A percentile compares a stretch with the other conserved stretches of the same genome.
These are phyloP conservation scores for Botryotinia narcissicola DNA, from an alignment of 2,329 filamentous ascomycete species.

Conservation along the genomic window DNA sequence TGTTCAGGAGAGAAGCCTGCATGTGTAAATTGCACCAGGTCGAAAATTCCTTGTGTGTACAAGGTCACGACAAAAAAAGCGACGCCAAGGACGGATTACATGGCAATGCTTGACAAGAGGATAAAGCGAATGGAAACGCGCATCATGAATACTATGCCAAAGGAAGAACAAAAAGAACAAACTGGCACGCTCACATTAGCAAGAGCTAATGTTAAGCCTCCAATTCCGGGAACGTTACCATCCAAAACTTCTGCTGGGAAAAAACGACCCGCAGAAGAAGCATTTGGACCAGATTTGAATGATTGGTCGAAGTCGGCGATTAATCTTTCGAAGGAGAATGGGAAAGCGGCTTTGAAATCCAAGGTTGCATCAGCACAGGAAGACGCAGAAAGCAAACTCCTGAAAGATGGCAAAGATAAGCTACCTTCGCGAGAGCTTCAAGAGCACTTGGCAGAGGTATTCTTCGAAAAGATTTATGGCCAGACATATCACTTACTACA, in stretches of 20 bases:
- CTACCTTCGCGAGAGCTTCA: slow-evolving; percentile 85
- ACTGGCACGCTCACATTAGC: slow-evolving; percentile 62
- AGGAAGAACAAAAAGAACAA: slow-evolving; percentile 74
- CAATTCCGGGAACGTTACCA: slow-evolving; percentile 56
- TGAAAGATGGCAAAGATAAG: slow-evolving; percentile 78
- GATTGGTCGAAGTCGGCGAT: slow-evolving; percentile 68
- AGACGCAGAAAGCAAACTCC: slow-evolving; percentile 70
- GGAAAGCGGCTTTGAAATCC: slow-evolving; percentile 43
- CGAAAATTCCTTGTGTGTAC: slow-evolving; percentile 93
- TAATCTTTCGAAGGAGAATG: slow-evolving; percentile 48
- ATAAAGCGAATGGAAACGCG: slow-evolving; percentile 97
- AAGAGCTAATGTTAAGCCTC: slow-evolving; percentile 81
- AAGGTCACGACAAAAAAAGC: slow-evolving; percentile 95
- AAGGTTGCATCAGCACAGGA: slow-evolving; percentile 59
- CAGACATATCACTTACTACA: slow-evolving; percentile 93
- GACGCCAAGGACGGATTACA: slow-evolving; percentile 92
- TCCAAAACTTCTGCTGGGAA: slow-evolving; percentile 57
- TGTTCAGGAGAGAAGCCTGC: slow-evolving; percentile 97
- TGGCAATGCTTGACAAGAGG: slow-evolving; percentile 97
- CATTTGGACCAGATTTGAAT: slow-evolving; percentile 78
- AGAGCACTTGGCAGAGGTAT: slow-evolving; percentile 89
- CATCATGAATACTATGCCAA: slow-evolving; percentile 92
- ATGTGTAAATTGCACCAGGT: slow-evolving; percentile 92
- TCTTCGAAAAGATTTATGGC: slow-evolving; percentile 93
- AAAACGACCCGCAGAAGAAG: slow-evolving; percentile 83